These are phyloP conservation scores for Emericellopsis cladophorae DNA, from an alignment of 2,329 filamentous ascomycete genomes.

Conservation along the genomic window DNA sequence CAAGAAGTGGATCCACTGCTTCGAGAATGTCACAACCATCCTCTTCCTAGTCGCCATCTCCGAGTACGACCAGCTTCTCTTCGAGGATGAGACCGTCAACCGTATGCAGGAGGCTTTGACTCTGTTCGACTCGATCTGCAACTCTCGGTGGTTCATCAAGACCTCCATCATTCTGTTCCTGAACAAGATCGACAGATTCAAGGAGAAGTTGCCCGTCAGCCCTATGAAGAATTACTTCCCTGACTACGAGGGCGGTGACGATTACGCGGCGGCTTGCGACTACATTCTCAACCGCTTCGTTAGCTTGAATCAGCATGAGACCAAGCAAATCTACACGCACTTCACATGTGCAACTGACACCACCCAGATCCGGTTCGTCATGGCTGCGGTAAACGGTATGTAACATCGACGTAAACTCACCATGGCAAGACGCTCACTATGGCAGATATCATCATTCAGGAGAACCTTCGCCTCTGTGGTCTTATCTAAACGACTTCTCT, in stretches of 20 bases:
- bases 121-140: slow-evolving; percentile 78
- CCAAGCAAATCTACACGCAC: slow-evolving; percentile 99
- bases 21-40: slow-evolving; percentile 94
- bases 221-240: slow-evolving; percentile 86
- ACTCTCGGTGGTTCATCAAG: slow-evolving; percentile 83
- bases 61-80: slow-evolving; percentile 90
- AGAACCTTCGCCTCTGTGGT: slow-evolving; percentile 94
- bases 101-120: slow-evolving; percentile 86
- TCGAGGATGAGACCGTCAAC: slow-evolving; percentile 93
- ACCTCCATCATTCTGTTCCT: slow-evolving; percentile 82
- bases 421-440: background rate
- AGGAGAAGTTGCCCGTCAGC: slow-evolving; percentile 70
- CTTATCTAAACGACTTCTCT: slow-evolving; percentile 59
- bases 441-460: slow-evolving; percentile 97
- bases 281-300: slow-evolving; percentile 99
- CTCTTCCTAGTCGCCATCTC: slow-evolving; percentile 95
- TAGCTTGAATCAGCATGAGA: slow-evolving; percentile 96
- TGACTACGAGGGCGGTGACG: slow-evolving; percentile 87
- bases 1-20: slow-evolving; percentile 99
- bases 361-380: slow-evolving; percentile 98
- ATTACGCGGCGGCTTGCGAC: slow-evolving; percentile 92
- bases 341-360: slow-evolving; percentile 99
- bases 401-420: slow-evolving; percentile 2
- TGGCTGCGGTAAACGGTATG: slow-evolving; percentile 97
- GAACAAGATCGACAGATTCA: slow-evolving; percentile 85